A percentile compares a stretch with the other conserved stretches of the same genome.
Conservation (phyloP, 129 eudicot genomes). For the Arctium minus region DNA sequence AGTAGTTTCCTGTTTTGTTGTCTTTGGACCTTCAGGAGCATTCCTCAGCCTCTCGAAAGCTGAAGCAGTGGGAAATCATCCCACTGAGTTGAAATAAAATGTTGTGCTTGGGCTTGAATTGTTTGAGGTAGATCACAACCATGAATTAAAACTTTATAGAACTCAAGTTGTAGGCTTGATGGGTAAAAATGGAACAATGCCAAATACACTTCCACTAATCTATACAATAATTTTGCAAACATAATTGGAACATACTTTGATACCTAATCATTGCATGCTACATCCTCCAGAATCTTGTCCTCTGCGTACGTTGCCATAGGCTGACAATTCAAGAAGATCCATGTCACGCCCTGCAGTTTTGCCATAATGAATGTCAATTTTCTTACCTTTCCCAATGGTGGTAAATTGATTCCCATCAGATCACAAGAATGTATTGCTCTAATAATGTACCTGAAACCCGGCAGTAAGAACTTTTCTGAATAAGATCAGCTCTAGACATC, state of each 20-base stretch:
- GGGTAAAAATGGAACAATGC: background rate
- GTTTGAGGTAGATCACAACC: background rate
- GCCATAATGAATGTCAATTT: background rate
- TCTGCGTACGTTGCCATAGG: slow-evolving; percentile 78
- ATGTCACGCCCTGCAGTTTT: slow-evolving; percentile 68
- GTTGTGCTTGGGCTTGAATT: too few relatives aligned
- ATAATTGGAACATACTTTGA: slow-evolving; percentile 1
- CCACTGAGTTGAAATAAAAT: too few relatives aligned
- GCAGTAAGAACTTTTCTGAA: slow-evolving; percentile 88
- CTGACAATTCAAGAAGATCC: slow-evolving; percentile 83
- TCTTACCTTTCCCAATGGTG: background rate
- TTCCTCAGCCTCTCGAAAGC: too few relatives aligned
- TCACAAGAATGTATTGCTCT: background rate
- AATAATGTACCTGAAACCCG: slow-evolving; percentile 68
- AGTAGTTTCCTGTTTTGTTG: too few relatives aligned
- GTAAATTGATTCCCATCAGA: background rate
- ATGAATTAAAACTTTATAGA: background rate
- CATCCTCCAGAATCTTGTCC: slow-evolving; percentile 81
- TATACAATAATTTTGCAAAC: slow-evolving; percentile 14
- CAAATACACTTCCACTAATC: slow-evolving; percentile 6
- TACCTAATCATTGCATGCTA: slow-evolving; percentile 48
- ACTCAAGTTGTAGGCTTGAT: slow-evolving; percentile 18
- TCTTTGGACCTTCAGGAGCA: too few relatives aligned
- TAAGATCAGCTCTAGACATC: slow-evolving; percentile 77
- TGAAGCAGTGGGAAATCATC: too few relatives aligned